Base-by-base conservation (phyloP, 805 yeast genomes). In the Tetrapisispora taiwanensis region DNA sequence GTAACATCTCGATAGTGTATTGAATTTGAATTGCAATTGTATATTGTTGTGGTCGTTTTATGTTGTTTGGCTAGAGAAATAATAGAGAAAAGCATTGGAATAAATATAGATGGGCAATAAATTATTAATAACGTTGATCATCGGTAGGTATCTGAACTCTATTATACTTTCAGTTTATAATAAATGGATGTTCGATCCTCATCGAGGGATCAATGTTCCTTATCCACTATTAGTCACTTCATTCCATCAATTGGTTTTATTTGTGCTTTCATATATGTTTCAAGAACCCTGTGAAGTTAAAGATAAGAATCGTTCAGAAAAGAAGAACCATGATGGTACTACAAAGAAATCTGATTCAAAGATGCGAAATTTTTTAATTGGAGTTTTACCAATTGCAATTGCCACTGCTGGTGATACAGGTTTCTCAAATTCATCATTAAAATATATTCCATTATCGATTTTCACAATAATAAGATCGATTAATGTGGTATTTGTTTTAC, bases 401-500 rank as follows among this genome's bases (percentile, higher is more conserved):
- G 94, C 96, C 0, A 76, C 89, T 2, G 87, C 95, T 3, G 90
- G 95, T 17, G 98, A 92, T 63, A 89, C 92, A 51, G 97, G 98
- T 1, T 71, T 88, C 49, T 90, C 95, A 24, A 92, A 92, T 62
- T 78, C 82, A 30, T 83, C 95, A 24, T 76, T 89, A 54, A 71
- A 81, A 50, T 79, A 76, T 57, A 84, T 92, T 38, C 76, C 95
- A 0, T 70, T 92, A 50, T 78, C 89, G 18, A 74, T 89, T 37
- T 92, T 89, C 63, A 90, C 97, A 10, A 88, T 90, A 87, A 78
- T 92, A 47, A 92, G 92, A 60, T 84, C 96, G 0, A 79, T 90
- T 6, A 77, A 89, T 13, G 73, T 92, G 41, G 81, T 88, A 28
- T 92, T 92, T 70, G 97, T 92, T 27, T 67, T 92, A 24, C 52